Base-by-base conservation (phyloP, 371 early-diverging fungal species). In the Syncephalastrum sp. region DNA sequence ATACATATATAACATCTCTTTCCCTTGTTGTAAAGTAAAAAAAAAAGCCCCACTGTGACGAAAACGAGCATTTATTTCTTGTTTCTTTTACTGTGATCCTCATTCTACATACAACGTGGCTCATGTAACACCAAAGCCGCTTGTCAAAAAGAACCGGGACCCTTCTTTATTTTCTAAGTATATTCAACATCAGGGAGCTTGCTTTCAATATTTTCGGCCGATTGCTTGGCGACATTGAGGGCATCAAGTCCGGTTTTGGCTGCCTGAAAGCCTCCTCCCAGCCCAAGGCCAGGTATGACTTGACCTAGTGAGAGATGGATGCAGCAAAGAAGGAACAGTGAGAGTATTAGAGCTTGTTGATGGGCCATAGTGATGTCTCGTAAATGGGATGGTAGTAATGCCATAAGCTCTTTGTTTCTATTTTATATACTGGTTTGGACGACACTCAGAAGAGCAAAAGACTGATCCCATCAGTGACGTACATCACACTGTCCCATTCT, bases 191-290 rank as follows among this genome's bases (percentile, higher is more conserved):
- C 38, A 4, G 59, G 56, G 38, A 54, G 15, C 25, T 44, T 45
- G 21, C 48, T 43, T 48, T 66, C 54, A 16, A 59, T 47, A 17
- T 46, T 33, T 19, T 59, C 55, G 12, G 52, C 49, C 25, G 55
- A 55, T 15, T 50, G 27, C 19, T 55, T 54, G 4, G 50, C 56
- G 19, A 56, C 56, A n/a, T 52, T 53, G 15, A 47, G 10, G 6
- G 59, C 59, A 14, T 64, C 56, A 12, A 27, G 48, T 2, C 64
- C 64, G 48, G 59, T 55, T 27, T 64, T 64, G 43, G 51, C 51
- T 16, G 44, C 51, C n/a, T 50, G 48, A 25, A 41, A 17, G 41
- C 21, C 53, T 17, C 29, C 25, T 3, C n/a, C 50, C 16, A 50
- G 5, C 25, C 50, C 50, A 2, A 12, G 2, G 10, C 38, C 38